phyloP scores from a whole-genome alignment of 805 yeast species.

The Candida orba region DNA sequence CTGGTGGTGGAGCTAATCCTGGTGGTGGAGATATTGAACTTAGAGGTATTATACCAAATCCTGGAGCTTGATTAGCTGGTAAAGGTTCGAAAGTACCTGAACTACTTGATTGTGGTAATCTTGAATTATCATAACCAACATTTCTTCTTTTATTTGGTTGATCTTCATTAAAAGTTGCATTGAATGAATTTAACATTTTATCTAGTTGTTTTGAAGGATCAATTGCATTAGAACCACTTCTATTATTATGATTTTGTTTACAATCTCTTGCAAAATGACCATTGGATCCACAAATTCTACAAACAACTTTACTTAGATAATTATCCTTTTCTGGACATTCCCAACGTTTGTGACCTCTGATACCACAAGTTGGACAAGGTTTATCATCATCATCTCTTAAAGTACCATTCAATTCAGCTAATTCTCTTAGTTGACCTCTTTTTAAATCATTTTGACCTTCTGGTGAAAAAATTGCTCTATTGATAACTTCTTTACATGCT shows the following conservation, averaged over 20 bases:
- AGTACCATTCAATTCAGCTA: slow-evolving; percentile 94
- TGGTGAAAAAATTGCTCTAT: slow-evolving; percentile 81
- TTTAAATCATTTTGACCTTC: slow-evolving; percentile 91
- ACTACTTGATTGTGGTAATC: slow-evolving; percentile 2
- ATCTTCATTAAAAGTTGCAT: slow-evolving; percentile 29
- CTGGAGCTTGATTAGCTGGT: slow-evolving; percentile 8
- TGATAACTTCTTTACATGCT: slow-evolving; percentile 67
- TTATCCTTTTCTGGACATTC: slow-evolving; percentile 54
- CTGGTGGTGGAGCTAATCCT: neutral
- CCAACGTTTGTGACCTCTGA: slow-evolving; percentile 54
- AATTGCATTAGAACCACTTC: slow-evolving; percentile 7
- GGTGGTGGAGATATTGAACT: slow-evolving; percentile 10
- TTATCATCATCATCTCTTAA: slow-evolving; percentile 69
- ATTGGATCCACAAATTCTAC: slow-evolving; percentile 68
- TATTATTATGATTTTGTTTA: slow-evolving; percentile 11
- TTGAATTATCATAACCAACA: neutral
- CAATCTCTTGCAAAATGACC: slow-evolving; percentile 94
- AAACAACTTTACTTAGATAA: slow-evolving; percentile 51
- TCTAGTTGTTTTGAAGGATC: slow-evolving; percentile 40
- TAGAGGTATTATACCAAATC: slow-evolving; percentile 23
- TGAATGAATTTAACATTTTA: slow-evolving; percentile 37
- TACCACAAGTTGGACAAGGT: slow-evolving; percentile 59
- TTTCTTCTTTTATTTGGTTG: slow-evolving; percentile 11
- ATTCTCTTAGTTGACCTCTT: slow-evolving; percentile 81
- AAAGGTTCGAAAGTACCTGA: neutral